A percentile compares a stretch with the other conserved stretches of the same genome.
These are phyloP conservation scores for Pilobolus umbonatus DNA, from an alignment of 192 early-diverging fungal genomes.

Conservation along the genomic window DNA sequence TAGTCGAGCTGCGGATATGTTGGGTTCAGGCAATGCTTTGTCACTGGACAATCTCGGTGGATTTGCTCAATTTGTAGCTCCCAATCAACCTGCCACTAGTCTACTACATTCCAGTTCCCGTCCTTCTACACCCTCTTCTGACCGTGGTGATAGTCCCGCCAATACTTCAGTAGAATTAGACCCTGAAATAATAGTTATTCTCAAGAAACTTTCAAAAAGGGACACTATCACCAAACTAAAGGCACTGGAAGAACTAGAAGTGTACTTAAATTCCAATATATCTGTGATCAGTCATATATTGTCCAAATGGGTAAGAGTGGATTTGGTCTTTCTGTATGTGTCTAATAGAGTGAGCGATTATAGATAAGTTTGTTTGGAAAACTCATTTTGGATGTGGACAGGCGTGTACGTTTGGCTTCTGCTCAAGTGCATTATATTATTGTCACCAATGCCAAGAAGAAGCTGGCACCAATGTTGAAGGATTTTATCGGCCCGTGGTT, in stretches of 20 bases:
- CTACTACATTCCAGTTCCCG: constrained; percentile 15
- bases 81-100: constrained; percentile 17
- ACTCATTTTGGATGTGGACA: constrained; percentile 72
- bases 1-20: constrained; percentile 62
- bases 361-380: constrained; percentile 64
- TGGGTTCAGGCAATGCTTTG: constrained; percentile 31
- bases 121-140: constrained; percentile 30
- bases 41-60: constrained; percentile 53
- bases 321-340: constrained; percentile 37
- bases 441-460: constrained; percentile 62
- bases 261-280: constrained; percentile 51
- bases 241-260: constrained; percentile 77
- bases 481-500: constrained; percentile 83
- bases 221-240: constrained; percentile 85
- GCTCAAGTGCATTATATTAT: constrained; percentile 64
- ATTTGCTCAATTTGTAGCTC: constrained; percentile 64
- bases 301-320: constrained; percentile 47
- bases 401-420: constrained; percentile 72
- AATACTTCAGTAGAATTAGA: constrained; percentile 34
- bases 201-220: constrained; percentile 83
- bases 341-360: no score
- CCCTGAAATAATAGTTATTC: constrained; percentile 60
- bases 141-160: constrained; percentile 10
- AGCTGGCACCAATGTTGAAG: constrained; percentile 77
- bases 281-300: constrained; percentile 22